Evolutionary conservation across 2,329 filamentous ascomycete genomes (phyloP), one percentile per base, ranked within the genome.

Genomic region (Aspergillus fumigatiaffinis): DNA sequence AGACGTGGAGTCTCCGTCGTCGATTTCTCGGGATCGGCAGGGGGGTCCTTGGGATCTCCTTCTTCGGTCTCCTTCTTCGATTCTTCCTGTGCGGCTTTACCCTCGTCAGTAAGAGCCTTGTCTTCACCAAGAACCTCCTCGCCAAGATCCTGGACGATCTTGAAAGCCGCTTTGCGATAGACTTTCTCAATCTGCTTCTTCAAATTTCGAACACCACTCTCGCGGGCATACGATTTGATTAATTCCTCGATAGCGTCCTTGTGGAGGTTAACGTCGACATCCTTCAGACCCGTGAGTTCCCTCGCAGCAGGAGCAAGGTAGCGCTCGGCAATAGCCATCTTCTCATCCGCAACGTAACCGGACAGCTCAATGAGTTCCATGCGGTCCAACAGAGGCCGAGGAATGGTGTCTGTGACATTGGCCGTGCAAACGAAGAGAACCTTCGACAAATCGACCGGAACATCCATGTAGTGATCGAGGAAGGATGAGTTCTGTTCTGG

Each of bases 161-260:
- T 97, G 60, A 99, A 82, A 0, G 94, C 95, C 14, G 93, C 92
- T 77, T 99, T 99, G 57, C 94, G 87, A 77, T 97, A 99, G 3
- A 99, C 91, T 80, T 99, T 99, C 75, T 99, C 94, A 60, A 99
- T 99, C 74, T 97, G 93, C 80, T 99, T 97, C 84, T 99, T 99
- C 60, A 99, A 79, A 71, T 99, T 99, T 64, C 94, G 88, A 8
- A 99, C 95, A 67, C 94, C 94, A 47, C 92, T 96, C 77, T 99
- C 94, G 47, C 94, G 90, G 77, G 92, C 97, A 79, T 99, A 99
- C 25, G 91, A 96, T 78, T 97, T 97, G 80, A 99, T 99, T 48
- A 99, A 83, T 76, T 99, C 94, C 69, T 94, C 89, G 48, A 99
- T 95, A 12, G 93, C 95, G 57, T 90, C 88, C 65, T 92, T 87